Conservation (phyloP, 148 eudicot genomes). For the Camellia japonica region DNA sequence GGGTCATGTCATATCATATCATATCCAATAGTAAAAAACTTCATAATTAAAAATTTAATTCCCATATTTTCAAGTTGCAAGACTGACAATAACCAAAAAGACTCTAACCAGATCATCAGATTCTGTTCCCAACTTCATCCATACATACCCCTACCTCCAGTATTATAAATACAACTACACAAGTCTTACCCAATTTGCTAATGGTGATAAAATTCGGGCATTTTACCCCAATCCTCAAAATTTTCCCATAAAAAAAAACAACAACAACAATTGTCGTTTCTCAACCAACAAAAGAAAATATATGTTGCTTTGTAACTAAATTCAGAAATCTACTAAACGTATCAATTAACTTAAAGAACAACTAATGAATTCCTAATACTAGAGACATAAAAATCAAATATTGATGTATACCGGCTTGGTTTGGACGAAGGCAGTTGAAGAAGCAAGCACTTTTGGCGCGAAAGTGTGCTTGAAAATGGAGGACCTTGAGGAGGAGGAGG, state of each 20-base stretch:
- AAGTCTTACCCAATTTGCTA: no score
- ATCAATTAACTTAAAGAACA: neutral
- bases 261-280: neutral
- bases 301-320: neutral
- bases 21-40: no score
- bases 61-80: no score
- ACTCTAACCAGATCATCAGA: no score
- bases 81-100: no score
- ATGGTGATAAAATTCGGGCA: no score
- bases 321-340: neutral
- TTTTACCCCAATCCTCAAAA: neutral
- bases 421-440: conserved; percentile 29
- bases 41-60: no score
- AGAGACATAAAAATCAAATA: neutral
- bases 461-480: conserved; percentile 18
- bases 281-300: neutral
- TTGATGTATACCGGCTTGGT: conserved; percentile 37
- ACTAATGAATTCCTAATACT: neutral
- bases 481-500: neutral
- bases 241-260: neutral
- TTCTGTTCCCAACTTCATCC: no score
- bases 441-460: conserved; percentile 24
- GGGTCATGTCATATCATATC: no score
- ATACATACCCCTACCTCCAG: no score
- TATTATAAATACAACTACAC: no score